Evolutionary conservation across 1,284 basidiomycete species (phyloP).

Genomic region (Cryptococcus sp.): DNA sequence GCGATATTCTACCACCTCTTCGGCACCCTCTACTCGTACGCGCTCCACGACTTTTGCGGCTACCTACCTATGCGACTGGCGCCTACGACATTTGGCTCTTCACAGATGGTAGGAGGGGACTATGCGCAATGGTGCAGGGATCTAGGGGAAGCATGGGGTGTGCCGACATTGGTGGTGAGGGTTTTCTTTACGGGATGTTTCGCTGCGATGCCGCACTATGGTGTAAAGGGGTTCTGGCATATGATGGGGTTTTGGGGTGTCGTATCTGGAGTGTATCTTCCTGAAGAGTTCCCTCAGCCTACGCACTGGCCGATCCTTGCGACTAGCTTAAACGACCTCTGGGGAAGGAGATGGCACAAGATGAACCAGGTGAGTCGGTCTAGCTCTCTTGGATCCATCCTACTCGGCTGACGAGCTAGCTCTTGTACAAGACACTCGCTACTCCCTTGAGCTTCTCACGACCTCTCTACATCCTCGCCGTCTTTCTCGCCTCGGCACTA

Average conservation of each 20-base stretch:
- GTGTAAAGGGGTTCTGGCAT: neutral
- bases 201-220: neutral
- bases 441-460: neutral
- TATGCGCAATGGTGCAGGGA: neutral
- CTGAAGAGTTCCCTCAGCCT: neutral
- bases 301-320: neutral
- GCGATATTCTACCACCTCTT: neutral
- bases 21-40: neutral
- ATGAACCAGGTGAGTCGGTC: neutral
- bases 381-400: neutral
- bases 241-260: neutral
- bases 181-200: neutral
- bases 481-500: slow-evolving; percentile 2
- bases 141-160: neutral
- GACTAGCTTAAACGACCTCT: slow-evolving; percentile 1
- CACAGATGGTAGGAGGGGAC: neutral
- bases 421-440: neutral
- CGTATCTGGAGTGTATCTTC: neutral
- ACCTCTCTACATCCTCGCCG: slow-evolving; percentile 1
- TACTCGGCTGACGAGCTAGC: neutral
- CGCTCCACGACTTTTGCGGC: neutral
- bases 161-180: neutral
- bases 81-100: neutral
- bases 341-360: neutral
- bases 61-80: slow-evolving; percentile 1